Base-by-base conservation (phyloP, 768 basidiomycete species). In the Omphalotus guepiniiformis region DNA sequence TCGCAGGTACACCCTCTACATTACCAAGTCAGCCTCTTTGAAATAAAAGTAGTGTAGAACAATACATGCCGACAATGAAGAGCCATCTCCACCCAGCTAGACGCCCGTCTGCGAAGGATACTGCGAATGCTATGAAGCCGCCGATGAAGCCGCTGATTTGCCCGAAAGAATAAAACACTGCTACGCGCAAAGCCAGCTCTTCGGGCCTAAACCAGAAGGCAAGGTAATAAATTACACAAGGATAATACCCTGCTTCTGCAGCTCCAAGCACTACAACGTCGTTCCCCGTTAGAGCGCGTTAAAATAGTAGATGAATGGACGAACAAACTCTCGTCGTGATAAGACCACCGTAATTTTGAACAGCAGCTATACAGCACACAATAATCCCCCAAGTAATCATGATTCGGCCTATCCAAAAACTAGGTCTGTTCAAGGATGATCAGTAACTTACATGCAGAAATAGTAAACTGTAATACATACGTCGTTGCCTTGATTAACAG, bases 31-130 rank as follows among this genome's bases (percentile, higher is more conserved):
- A n/a, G 13, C 18, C 6, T 9, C 19, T 22, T 11, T 23, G 25
- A n/a, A n/a, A n/a, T n/a, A n/a, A n/a, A n/a, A n/a, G n/a, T n/a
- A n/a, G n/a, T n/a, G n/a, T n/a, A n/a, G n/a, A 67, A 16, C 11
- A 25, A 32, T 22, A 21, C 41, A 37, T 18, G 45, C 49, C 49
- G 42, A 68, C 61, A 55, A 72, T 66, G 57, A 72, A 71, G 22
- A 63, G 59, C 58, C 56, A 63, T 38, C 48, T 39, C 62, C 60
- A 63, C 30, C 53, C 54, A 38, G 51, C 35, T 22, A 54, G 42
- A 0, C 51, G 40, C 9, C 55, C 57, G 18, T 56, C 48, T 3
- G 57, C 47, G 19, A 52, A 58, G 4, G 55, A 56, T 38, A 58
- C 49, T 2, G 57, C 57, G 26, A 45, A 58, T 6, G 51, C 55